Evolutionary conservation across 306 rosid genomes (phyloP).

Genomic region (Betula pendula): DNA sequence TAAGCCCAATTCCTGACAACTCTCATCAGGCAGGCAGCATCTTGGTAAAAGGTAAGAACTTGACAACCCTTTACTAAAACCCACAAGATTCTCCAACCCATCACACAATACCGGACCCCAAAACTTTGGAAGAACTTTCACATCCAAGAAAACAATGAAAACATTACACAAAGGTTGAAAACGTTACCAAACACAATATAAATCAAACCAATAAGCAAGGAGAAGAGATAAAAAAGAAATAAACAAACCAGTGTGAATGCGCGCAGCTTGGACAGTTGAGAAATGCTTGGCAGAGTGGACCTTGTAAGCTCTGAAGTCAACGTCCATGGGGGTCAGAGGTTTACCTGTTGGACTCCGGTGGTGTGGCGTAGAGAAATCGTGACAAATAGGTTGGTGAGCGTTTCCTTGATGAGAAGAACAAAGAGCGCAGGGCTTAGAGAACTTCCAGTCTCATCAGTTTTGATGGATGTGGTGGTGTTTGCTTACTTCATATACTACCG

Average conservation of each 20-base stretch:
- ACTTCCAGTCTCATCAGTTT: constrained; percentile 12
- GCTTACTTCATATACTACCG: constrained; percentile 37
- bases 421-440: too few species aligned
- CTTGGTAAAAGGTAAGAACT: background rate
- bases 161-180: background rate
- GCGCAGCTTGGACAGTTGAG: constrained; percentile 63
- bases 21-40: background rate
- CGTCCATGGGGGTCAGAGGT: constrained; percentile 49
- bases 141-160: background rate
- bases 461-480: constrained; percentile 36
- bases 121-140: background rate
- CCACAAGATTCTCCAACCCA: background rate
- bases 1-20: background rate
- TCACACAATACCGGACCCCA: background rate
- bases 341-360: constrained; percentile 6
- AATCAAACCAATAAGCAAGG: background rate
- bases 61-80: background rate
- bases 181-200: background rate
- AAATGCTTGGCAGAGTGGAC: constrained; percentile 52
- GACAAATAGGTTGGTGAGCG: constrained; percentile 23
- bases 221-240: background rate
- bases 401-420: background rate
- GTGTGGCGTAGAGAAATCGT: background rate
- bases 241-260: constrained; percentile 67
- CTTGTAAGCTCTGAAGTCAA: constrained; percentile 65